Base-by-base conservation (phyloP, 1,139 yeast species). In the Candida smagusa region DNA sequence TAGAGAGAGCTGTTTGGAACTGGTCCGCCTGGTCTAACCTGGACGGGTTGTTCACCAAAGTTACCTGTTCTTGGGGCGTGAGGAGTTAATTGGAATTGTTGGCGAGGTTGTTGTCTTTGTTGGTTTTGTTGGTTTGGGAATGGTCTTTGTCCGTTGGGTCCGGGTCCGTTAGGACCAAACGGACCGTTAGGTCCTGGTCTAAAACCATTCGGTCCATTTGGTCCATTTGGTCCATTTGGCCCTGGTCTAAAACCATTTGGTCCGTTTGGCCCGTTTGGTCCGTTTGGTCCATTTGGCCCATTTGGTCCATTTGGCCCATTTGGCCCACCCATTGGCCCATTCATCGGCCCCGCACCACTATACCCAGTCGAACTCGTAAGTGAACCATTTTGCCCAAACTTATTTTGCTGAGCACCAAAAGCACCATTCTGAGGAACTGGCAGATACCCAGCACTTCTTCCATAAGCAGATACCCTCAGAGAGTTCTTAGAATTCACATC, bases 1-100 rank as follows among this genome's bases (percentile, higher is more conserved):
- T 62, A 61, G 31, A 65, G 48, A 30, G 63, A 55, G 2, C 66
- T 56, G 30, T 52, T 53, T n/a, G 37, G 37, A 16, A 28, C 22
- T 6, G 27, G 24, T 11, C 29, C 16, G 7, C 12, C 13, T 27
- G 12, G 29, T 27, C 16, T 11, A 11, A 38, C 22, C 2, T 19
- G 23, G 22, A 30, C 26, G 0, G 42, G 39, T 28, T 36, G 42
- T 29, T 36, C 39, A 11, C 42, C 42, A 34, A 39, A 39, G 37
- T 39, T 39, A 9, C 23, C 34, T 16, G 42, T 33, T 28, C 42
- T 37, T 12, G 42, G 42, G 16, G 33, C 35, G 16, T 33, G 33
- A 3, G 34, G 31, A 9, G 34, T 30, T 11, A 28, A 23, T 22
- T 30, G 36, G 35, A 33, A 39, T n/a, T 24, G 36, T 19, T 24